Base-by-base conservation (phyloP, 1,284 basidiomycete genomes). In the Coniferiporia weirii region DNA sequence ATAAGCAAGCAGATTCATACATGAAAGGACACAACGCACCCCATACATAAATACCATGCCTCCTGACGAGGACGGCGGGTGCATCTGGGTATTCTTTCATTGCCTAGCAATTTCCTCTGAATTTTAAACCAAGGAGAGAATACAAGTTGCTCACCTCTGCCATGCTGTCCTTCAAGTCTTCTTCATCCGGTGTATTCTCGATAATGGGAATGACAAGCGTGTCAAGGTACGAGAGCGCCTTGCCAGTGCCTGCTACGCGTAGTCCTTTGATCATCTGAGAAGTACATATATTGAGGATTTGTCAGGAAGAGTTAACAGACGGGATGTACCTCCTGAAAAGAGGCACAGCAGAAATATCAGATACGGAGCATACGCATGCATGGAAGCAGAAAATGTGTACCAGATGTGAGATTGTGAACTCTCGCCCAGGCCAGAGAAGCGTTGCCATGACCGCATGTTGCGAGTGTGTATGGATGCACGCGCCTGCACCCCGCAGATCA, bases 371-470 rank as follows among this genome's bases (percentile, higher is more conserved):
- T 45, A 53, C 53, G 35, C 17, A 36, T 9, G 19, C 27, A 27
- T 27, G 27, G 27, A 8, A 6, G 43, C 13, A 44, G 15, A 13
- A 4, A 43, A 47, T 17, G 43, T 44, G 17, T 56, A 81, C 90
- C 70, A 90, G 88, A 70, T 93, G 91, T 7, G 88, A 90, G 65
- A 93, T 89, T 61, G 77, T 79, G 67, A 93, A 93, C 34, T 83
- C 75, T 40, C 79, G 75, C 0, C 81, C 85, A 7, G 79, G 76
- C 79, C 88, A 91, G 7, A 93, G 75, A 35, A 94, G 72, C 0
- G 91, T 93, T 4, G 87, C 85, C 83, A 93, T 89, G 43, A 94
- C 92, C 55, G 89, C 90, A 69, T 91, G 80, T 69, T 93, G 92
- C 0, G 85, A 89, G 69, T 94, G 92, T 0, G 91, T 93, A 69